phyloP scores from a whole-genome alignment of 2,329 filamentous ascomycete genomes.

The Colletotrichum lini region DNA sequence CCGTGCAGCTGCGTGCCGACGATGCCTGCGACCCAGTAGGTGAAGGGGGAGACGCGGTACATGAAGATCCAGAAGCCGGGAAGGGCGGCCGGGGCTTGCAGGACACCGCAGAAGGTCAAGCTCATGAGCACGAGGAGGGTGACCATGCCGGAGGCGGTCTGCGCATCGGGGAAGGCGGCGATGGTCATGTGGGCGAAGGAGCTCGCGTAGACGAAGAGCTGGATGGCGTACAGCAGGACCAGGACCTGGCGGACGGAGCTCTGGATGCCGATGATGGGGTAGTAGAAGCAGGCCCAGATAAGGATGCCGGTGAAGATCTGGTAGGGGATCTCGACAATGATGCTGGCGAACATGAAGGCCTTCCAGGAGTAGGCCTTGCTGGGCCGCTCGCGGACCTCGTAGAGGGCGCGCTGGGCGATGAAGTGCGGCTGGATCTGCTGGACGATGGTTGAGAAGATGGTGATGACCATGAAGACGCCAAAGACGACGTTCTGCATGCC shows the following conservation, averaged over 20 bases:
- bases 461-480: conserved; percentile 81
- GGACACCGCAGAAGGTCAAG: conserved; percentile 75
- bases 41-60: conserved; percentile 78
- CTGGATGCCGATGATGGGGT: conserved; percentile 68
- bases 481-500: conserved; percentile 85
- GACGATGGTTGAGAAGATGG: conserved; percentile 79
- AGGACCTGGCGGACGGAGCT: conserved; percentile 71
- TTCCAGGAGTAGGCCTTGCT: conserved; percentile 83
- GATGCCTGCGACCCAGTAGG: conserved; percentile 78
- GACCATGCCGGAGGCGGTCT: conserved; percentile 76
- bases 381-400: conserved; percentile 83
- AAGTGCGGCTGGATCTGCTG: conserved; percentile 85
- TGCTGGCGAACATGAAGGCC: conserved; percentile 79
- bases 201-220: conserved; percentile 79
- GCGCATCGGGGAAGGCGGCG: conserved; percentile 76
- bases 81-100: conserved; percentile 70
- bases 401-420: conserved; percentile 79
- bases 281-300: conserved; percentile 78
- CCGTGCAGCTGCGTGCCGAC: conserved; percentile 75
- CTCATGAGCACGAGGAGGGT: conserved; percentile 72
- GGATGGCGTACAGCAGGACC: conserved; percentile 74
- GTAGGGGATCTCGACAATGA: conserved; percentile 81
- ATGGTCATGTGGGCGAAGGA: conserved; percentile 83
- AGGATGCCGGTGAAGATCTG: conserved; percentile 75
- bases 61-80: conserved; percentile 85